Evolutionary conservation across 2,329 filamentous ascomycete genomes (phyloP).

Genomic region (Nothopassalora personata): DNA sequence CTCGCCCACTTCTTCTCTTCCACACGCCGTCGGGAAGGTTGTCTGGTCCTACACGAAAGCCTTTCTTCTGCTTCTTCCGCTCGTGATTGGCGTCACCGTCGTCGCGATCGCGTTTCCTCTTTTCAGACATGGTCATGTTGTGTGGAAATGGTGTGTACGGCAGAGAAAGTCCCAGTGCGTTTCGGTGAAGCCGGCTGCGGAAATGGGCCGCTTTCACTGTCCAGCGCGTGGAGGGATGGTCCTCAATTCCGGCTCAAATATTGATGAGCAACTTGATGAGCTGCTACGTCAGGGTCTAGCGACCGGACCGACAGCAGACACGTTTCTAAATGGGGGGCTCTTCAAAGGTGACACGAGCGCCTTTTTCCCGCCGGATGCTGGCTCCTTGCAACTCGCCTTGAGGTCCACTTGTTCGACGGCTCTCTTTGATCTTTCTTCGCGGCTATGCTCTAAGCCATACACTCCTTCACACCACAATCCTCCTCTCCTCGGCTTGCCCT

Average conservation of each 20-base stretch:
- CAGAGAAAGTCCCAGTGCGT: no score
- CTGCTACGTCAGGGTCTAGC: background rate
- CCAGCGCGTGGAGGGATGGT: no score
- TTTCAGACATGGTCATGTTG: slow-evolving; percentile 17
- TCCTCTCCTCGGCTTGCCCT: background rate
- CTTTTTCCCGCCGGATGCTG: background rate
- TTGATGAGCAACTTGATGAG: background rate
- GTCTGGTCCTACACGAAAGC: slow-evolving; percentile 80
- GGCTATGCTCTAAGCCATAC: background rate
- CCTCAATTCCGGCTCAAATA: background rate
- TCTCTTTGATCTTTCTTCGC: background rate
- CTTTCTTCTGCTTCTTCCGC: slow-evolving; percentile 54
- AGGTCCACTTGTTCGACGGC: background rate
- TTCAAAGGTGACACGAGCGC: background rate
- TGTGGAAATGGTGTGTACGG: background rate
- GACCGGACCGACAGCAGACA: background rate
- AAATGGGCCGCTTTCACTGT: no score
- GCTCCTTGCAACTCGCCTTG: background rate
- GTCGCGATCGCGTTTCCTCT: slow-evolving; percentile 18
- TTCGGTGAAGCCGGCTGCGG: no score
- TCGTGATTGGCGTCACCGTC: slow-evolving; percentile 8
- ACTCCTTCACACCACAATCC: background rate
- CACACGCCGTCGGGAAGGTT: slow-evolving; percentile 88
- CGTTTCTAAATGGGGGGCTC: background rate
- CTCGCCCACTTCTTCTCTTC: slow-evolving; percentile 63